These are phyloP conservation scores for Beta corolliflora DNA, from an alignment of 179 eudicot species.

Conservation along the genomic window DNA sequence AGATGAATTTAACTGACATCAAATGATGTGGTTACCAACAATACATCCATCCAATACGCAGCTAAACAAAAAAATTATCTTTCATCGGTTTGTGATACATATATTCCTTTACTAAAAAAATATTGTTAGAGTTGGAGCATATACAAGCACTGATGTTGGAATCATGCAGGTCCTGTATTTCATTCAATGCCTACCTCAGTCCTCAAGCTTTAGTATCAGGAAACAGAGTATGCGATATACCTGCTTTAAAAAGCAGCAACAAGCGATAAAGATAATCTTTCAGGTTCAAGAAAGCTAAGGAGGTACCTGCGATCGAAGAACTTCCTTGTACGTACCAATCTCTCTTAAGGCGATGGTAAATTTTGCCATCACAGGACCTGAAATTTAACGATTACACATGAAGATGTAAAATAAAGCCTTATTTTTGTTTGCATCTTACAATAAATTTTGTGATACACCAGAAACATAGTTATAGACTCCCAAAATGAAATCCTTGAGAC, in stretches of 20 bases:
- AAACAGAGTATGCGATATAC: not conserved
- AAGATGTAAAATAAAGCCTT: not conserved
- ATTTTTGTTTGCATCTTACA: not conserved
- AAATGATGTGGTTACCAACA: not conserved
- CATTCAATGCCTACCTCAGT: not conserved
- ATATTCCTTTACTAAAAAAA: not conserved
- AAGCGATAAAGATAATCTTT: not conserved
- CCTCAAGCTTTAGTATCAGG: not conserved
- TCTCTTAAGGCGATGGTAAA: conserved; percentile 80
- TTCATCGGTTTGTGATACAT: not conserved
- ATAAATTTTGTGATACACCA: not conserved
- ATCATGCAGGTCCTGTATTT: not conserved
- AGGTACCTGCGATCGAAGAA: conserved; percentile 79
- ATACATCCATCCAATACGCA: not conserved
- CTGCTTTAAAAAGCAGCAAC: not conserved
- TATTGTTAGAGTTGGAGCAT: not conserved
- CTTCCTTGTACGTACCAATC: conserved; percentile 88
- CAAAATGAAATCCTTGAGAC: not conserved
- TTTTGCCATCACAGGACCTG: conserved; percentile 88
- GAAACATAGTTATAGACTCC: not conserved
- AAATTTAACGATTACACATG: conserved; percentile 5
- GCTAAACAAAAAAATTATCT: not conserved
- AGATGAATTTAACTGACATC: conserved; percentile 1
- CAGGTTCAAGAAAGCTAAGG: not conserved
- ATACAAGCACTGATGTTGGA: not conserved